These are phyloP conservation scores for Aspergillus texensis DNA, from an alignment of 2,329 filamentous ascomycete species.

Conservation along the genomic window DNA sequence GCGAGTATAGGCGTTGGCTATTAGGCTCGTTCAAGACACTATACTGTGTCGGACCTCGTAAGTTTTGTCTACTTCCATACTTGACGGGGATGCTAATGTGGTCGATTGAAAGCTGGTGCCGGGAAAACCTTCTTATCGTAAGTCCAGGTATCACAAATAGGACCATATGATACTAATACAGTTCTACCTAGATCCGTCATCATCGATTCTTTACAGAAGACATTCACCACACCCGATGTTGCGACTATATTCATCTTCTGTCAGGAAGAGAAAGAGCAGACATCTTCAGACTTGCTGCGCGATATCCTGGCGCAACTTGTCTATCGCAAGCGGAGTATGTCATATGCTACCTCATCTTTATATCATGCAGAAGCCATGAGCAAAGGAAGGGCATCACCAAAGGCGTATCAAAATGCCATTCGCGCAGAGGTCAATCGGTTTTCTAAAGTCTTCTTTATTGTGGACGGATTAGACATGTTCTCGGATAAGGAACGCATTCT, in stretches of 20 bases:
- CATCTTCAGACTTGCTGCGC: conserved; percentile 24
- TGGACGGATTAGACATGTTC: conserved; percentile 34
- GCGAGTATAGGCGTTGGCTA: conserved; percentile 29
- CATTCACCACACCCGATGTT: conserved; percentile 34
- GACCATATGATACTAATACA: conserved; percentile 14
- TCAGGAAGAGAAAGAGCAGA: conserved; percentile 28
- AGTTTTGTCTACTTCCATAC: background rate
- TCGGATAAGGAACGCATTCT: conserved; percentile 34
- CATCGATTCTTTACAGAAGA: conserved; percentile 30
- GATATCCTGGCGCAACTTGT: conserved; percentile 36
- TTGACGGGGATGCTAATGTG: background rate
- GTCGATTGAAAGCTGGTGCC: conserved; percentile 27
- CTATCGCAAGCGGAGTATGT: conserved; percentile 29
- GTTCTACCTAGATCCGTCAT: conserved; percentile 24
- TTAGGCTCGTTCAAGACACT: conserved; percentile 28
- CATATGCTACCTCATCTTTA: conserved; percentile 25
- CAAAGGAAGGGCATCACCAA: conserved; percentile 28
- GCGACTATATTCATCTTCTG: conserved; percentile 32
- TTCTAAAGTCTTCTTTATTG: conserved; percentile 31
- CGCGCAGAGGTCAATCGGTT: conserved; percentile 35
- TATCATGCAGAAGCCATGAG: conserved; percentile 28
- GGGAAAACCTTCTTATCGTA: conserved; percentile 17
- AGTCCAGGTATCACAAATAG: conserved; percentile 18
- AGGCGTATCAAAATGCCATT: conserved; percentile 36
- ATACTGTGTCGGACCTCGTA: conserved; percentile 33